These are phyloP conservation scores for Xylariaceae sp. DNA, from an alignment of 2,329 filamentous ascomycete species.

Conservation along the genomic window DNA sequence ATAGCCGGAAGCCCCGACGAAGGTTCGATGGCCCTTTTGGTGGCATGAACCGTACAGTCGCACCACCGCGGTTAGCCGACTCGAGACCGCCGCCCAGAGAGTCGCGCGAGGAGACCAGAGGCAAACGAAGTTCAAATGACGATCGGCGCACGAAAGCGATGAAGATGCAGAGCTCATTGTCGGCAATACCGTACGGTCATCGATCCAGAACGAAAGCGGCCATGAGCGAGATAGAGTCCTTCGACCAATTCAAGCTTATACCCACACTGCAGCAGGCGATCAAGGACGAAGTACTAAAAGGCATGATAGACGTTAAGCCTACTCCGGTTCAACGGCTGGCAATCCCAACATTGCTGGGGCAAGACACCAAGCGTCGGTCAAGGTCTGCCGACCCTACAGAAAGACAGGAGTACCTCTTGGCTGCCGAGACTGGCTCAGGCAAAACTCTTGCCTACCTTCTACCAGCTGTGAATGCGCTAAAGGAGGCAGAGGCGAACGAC, in stretches of 20 bases:
- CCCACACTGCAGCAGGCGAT: constrained; percentile 69
- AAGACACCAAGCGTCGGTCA: constrained; percentile 36
- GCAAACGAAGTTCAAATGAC: constrained; percentile 31
- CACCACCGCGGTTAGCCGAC: constrained; percentile 29
- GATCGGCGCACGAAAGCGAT: constrained; percentile 69
- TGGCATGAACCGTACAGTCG: constrained; percentile 52
- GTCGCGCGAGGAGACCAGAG: constrained; percentile 7
- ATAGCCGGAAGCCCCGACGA: constrained; percentile 33
- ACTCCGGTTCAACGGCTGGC: constrained; percentile 88
- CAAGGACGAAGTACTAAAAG: constrained; percentile 66
- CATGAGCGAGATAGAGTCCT: constrained; percentile 65
- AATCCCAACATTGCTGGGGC: constrained; percentile 73
- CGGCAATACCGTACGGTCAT: constrained; percentile 71
- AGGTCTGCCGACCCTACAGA: constrained; percentile 26
- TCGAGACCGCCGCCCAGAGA: constrained; percentile 6
- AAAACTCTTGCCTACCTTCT: constrained; percentile 93
- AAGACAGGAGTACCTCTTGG: constrained; percentile 67
- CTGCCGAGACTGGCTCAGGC: constrained; percentile 93
- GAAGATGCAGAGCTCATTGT: constrained; percentile 85
- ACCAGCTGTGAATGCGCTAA: constrained; percentile 80
- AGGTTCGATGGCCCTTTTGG: constrained; percentile 46
- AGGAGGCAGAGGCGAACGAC: constrained; percentile 65
- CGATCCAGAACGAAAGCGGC: constrained; percentile 36
- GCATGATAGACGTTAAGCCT: constrained; percentile 70
- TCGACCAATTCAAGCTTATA: constrained; percentile 75